Conservation (phyloP, 495 filamentous ascomycete genomes). For the Penicillium atrosanguineum region DNA sequence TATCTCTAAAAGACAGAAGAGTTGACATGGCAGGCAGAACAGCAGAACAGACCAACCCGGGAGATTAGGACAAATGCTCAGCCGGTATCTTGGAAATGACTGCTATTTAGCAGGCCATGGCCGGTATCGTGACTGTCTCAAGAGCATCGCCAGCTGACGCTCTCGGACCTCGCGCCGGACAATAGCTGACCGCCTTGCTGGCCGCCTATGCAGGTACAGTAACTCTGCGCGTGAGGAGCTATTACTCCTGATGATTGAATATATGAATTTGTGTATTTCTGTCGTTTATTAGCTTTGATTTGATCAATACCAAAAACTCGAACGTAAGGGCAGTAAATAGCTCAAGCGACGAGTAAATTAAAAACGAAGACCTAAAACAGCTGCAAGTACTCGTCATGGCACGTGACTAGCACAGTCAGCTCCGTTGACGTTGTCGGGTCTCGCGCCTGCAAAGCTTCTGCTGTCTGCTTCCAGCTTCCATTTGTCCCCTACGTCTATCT, state of each 20-base stretch:
- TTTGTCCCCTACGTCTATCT: conserved; percentile 23
- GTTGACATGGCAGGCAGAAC: conserved; percentile 32
- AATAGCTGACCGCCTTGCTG: neutral
- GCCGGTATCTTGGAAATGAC: neutral
- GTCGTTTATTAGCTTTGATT: neutral
- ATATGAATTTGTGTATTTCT: neutral
- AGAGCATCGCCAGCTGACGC: conserved; percentile 27
- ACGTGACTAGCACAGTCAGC: conserved; percentile 31
- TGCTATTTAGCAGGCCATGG: conserved; percentile 5
- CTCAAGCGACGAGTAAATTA: neutral
- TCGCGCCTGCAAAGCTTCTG: conserved; percentile 38
- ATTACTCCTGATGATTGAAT: neutral
- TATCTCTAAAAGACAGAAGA: conserved; percentile 24
- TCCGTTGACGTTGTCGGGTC: conserved; percentile 44
- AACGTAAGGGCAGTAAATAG: neutral
- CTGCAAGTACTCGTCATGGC: conserved; percentile 7
- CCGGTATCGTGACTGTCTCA: conserved; percentile 11
- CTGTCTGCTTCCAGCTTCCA: conserved; percentile 33
- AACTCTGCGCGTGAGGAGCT: conserved; percentile 10
- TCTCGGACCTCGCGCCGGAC: neutral
- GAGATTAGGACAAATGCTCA: neutral
- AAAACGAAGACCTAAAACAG: neutral
- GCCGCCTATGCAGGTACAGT: neutral
- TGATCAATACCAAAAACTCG: neutral
- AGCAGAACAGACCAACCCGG: neutral